Evolutionary conservation across 352 stramenopile genomes (phyloP).

Genomic region (Globisporangium nodosum): DNA sequence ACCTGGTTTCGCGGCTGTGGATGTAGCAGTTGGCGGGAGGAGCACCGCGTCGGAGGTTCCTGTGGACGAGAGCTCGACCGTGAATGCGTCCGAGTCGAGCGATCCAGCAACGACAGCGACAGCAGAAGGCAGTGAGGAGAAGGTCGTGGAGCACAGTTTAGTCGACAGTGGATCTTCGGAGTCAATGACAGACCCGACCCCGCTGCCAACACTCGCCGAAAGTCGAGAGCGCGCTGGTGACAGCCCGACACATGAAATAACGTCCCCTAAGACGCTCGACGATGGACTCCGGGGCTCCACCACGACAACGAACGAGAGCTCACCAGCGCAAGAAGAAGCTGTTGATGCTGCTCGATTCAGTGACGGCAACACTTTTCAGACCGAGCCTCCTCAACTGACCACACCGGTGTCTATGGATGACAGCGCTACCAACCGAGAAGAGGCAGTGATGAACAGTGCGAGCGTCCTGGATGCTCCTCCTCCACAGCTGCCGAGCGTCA

Average conservation of each 20-base stretch:
- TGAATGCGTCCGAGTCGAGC: neutral
- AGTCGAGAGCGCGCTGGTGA: too few relatives aligned
- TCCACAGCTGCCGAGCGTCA: neutral
- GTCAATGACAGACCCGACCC: neutral
- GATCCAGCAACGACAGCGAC: neutral
- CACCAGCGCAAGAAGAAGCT: neutral
- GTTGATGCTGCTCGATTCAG: neutral
- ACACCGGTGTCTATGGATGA: neutral
- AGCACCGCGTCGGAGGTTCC: neutral
- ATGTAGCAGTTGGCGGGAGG: neutral
- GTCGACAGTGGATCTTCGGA: neutral
- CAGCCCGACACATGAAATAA: too few relatives aligned
- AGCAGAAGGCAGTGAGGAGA: too few relatives aligned
- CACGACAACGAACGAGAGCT: neutral
- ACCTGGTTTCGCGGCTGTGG: neutral
- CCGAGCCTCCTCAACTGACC: neutral
- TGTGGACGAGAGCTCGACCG: neutral
- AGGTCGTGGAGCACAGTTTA: neutral
- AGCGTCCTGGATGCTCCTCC: neutral
- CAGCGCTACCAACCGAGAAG: neutral
- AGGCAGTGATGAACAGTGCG: neutral
- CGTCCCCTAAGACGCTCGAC: neutral
- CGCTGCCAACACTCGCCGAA: neutral
- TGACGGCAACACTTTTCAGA: neutral
- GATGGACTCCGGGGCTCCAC: neutral